These are phyloP conservation scores for Dendrostoma leiphaemia DNA, from an alignment of 2,329 filamentous ascomycete species.

Conservation along the genomic window DNA sequence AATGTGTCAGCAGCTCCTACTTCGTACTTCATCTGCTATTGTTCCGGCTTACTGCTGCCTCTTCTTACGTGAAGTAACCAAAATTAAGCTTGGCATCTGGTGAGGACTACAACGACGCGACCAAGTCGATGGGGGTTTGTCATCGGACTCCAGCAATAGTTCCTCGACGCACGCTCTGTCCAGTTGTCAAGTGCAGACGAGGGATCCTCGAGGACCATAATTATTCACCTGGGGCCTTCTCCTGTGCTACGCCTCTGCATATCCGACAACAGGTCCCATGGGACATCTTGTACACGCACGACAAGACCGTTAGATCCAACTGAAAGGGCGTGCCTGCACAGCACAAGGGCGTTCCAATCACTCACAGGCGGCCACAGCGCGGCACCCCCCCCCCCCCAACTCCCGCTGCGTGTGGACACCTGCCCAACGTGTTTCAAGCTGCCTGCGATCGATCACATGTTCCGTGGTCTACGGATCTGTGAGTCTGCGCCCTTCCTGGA, in stretches of 20 bases:
- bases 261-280: background rate
- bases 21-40: too few species aligned
- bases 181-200: too few species aligned
- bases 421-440: background rate
- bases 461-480: background rate
- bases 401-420: too few species aligned
- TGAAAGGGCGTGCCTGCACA: background rate
- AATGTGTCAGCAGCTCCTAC: too few species aligned
- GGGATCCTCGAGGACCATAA: too few species aligned
- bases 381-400: background rate
- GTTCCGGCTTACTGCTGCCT: too few species aligned
- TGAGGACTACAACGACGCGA: too few species aligned
- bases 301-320: background rate
- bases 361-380: background rate
- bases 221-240: background rate
- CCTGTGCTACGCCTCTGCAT: background rate
- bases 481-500: conserved; percentile 14
- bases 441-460: background rate
- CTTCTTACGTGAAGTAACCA: too few species aligned
- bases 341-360: background rate
- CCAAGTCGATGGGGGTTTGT: too few species aligned
- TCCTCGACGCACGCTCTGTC: too few species aligned
- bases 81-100: too few species aligned
- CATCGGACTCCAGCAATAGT: too few species aligned
- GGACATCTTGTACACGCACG: background rate